Conservation (phyloP, 495 filamentous ascomycete species). For the Aeminium ludgeri region DNA sequence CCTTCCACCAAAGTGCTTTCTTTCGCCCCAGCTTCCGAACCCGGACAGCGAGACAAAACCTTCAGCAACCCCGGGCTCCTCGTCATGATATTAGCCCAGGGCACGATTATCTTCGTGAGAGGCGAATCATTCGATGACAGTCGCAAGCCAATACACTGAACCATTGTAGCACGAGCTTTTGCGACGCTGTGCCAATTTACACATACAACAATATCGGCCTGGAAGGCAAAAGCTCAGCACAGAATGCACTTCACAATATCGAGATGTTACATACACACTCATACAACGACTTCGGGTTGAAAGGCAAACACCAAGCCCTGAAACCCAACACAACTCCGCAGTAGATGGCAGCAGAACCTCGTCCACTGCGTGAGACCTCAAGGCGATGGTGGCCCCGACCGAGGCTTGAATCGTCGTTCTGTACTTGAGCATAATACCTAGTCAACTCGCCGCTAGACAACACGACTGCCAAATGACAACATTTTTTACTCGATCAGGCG, state of each 20-base stretch:
- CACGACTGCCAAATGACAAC: no score
- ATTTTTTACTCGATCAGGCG: no score
- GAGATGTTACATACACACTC: neutral
- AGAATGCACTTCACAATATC: neutral
- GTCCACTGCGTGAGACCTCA: no score
- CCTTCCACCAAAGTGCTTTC: no score
- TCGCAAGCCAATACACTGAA: neutral
- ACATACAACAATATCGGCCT: conserved; percentile 7
- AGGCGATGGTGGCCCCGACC: no score
- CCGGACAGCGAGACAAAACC: no score
- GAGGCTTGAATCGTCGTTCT: no score
- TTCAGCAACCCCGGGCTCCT: neutral
- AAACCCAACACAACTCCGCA: no score
- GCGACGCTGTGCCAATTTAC: conserved; percentile 1
- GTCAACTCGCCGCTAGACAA: no score
- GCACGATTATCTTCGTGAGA: neutral
- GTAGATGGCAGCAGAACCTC: conserved; percentile 1
- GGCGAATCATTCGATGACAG: neutral
- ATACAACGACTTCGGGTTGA: neutral
- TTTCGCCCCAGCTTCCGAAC: no score
- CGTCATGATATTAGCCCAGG: neutral
- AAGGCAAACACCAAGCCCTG: neutral
- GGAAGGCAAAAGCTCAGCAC: neutral
- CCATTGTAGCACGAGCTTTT: neutral
- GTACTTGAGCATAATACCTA: no score